These are phyloP conservation scores for Saturnispora dispora DNA, from an alignment of 805 yeast species.

Conservation along the genomic window DNA sequence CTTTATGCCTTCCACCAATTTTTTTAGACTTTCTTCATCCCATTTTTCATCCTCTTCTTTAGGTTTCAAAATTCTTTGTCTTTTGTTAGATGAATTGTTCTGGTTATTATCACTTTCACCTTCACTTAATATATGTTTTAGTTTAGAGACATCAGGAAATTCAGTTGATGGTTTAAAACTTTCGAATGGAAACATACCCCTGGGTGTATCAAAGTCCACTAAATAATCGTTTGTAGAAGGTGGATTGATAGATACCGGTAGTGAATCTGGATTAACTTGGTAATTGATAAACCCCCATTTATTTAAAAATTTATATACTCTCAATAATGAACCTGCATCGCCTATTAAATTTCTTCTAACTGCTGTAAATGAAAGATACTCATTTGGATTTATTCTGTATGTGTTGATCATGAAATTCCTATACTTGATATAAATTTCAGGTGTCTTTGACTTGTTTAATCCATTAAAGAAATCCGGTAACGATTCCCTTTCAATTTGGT, in stretches of 20 bases:
- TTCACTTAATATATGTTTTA: conserved; percentile 17
- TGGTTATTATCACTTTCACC: background rate
- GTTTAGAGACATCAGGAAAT: conserved; percentile 25
- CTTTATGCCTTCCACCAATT: conserved; percentile 54
- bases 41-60: conserved; percentile 41
- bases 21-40: conserved; percentile 55
- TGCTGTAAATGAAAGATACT: conserved; percentile 82
- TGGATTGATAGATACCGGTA: conserved; percentile 61
- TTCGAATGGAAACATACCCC: conserved; percentile 88
- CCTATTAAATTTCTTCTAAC: conserved; percentile 85
- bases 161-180: conserved; percentile 62
- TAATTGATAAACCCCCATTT: conserved; percentile 93
- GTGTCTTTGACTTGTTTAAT: conserved; percentile 61
- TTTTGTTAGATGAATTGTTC: conserved; percentile 11
- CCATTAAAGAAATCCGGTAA: conserved; percentile 78
- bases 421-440: conserved; percentile 69
- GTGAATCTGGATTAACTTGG: conserved; percentile 74
- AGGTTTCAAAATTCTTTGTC: conserved; percentile 23
- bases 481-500: conserved; percentile 72
- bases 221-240: conserved; percentile 72
- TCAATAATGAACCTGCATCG: conserved; percentile 81
- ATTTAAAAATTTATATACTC: conserved; percentile 74
- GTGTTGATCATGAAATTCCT: conserved; percentile 86
- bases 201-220: conserved; percentile 77
- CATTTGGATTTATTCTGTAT: conserved; percentile 81